phyloP scores from a whole-genome alignment of 2,329 filamentous ascomycete genomes.

The Gaeumannomyces sp. region DNA sequence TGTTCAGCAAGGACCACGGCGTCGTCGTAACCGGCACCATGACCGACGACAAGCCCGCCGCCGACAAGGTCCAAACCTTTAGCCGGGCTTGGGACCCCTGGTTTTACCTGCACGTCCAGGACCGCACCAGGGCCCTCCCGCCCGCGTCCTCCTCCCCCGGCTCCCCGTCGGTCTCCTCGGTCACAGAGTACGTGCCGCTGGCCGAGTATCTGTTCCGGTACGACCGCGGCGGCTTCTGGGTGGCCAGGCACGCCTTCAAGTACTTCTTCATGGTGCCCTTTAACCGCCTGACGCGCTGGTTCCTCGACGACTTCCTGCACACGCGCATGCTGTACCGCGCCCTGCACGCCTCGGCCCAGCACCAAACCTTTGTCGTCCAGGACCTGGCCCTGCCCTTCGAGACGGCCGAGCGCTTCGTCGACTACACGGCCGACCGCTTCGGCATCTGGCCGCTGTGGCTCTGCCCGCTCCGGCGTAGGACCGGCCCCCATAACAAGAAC shows the following conservation, averaged over 20 bases:
- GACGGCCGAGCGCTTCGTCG: constrained; percentile 45
- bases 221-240: constrained; percentile 71
- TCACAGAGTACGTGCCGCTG: constrained; percentile 56
- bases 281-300: constrained; percentile 58
- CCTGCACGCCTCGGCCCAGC: constrained; percentile 60
- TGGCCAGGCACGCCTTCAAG: constrained; percentile 57
- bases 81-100: constrained; percentile 60
- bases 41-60: constrained; percentile 43
- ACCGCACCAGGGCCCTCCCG: constrained; percentile 29
- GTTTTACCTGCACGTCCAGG: constrained; percentile 67
- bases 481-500: constrained; percentile 26
- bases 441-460: constrained; percentile 56
- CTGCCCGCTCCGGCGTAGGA: constrained; percentile 45
- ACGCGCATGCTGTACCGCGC: constrained; percentile 70
- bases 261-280: constrained; percentile 64
- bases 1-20: constrained; percentile 55
- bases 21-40: constrained; percentile 61
- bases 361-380: constrained; percentile 60
- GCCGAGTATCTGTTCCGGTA: constrained; percentile 72
- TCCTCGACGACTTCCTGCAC: constrained; percentile 66
- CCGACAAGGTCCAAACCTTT: constrained; percentile 42
- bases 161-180: constrained; percentile 17
- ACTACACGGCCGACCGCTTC: constrained; percentile 45
- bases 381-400: constrained; percentile 55
- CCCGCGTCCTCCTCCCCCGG: constrained; percentile 17